phyloP scores from a whole-genome alignment of 2,329 filamentous ascomycete species.

The Ceratocystis eucalypticola region DNA sequence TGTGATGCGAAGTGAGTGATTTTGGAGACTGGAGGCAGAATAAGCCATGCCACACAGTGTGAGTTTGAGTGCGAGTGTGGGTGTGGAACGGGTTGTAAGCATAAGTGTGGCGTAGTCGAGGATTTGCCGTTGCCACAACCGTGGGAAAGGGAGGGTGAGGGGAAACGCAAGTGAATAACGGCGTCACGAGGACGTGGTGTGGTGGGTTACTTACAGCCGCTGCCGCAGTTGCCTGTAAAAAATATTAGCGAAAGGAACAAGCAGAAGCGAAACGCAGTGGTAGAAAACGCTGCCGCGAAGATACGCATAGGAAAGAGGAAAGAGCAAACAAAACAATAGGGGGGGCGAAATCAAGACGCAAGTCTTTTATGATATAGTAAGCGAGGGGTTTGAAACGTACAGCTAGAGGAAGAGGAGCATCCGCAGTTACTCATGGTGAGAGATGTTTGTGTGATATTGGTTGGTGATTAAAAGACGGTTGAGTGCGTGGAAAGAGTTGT shows the following conservation, averaged over 20 bases:
- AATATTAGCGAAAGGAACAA: conserved; percentile 1
- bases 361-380: neutral
- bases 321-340: neutral
- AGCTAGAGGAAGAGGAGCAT: conserved; percentile 13
- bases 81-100: no score
- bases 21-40: neutral
- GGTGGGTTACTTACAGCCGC: conserved; percentile 12
- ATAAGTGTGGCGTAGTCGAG: no score
- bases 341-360: neutral
- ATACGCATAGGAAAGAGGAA: neutral
- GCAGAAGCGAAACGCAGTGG: neutral
- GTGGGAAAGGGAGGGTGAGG: neutral
- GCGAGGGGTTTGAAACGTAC: conserved; percentile 4
- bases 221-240: conserved; percentile 16
- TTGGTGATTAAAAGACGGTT: conserved; percentile 1
- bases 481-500: neutral
- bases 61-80: neutral
- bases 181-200: neutral
- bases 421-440: conserved; percentile 14
- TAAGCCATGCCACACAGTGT: neutral
- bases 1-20: neutral
- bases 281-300: neutral
- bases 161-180: neutral
- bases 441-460: conserved; percentile 1
- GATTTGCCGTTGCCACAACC: no score